Percentiles rank a stretch among this genome's conserved stretches.
phyloP scores from a whole-genome alignment of 164 flowering plant species.

The Amborella trichopoda region DNA sequence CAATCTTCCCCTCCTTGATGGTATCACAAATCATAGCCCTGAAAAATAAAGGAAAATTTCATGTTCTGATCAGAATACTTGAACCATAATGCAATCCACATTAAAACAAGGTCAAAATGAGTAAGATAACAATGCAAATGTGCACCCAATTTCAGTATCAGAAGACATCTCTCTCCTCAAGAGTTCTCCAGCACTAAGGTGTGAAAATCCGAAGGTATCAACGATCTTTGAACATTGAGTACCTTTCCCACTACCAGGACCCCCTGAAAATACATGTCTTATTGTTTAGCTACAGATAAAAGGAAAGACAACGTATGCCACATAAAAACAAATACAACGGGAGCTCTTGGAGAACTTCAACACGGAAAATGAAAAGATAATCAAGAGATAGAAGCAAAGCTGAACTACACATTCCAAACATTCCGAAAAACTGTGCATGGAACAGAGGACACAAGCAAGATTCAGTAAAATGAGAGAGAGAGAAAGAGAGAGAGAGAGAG shows the following conservation, averaged over 20 bases:
- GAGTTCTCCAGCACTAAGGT: slow-evolving; percentile 89
- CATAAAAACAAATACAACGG: too few relatives aligned
- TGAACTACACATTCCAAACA: too few relatives aligned
- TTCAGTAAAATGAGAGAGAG: too few relatives aligned
- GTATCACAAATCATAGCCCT: slow-evolving; percentile 62
- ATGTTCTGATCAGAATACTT: background rate
- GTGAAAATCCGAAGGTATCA: slow-evolving; percentile 62
- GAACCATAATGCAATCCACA: background rate
- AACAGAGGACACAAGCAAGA: too few relatives aligned
- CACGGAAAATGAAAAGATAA: too few relatives aligned
- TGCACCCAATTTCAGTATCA: slow-evolving; percentile 60
- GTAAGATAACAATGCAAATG: too few relatives aligned
- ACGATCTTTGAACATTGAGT: slow-evolving; percentile 74
- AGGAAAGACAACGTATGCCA: too few relatives aligned
- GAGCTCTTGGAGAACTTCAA: too few relatives aligned
- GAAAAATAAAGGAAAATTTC: slow-evolving; percentile 12
- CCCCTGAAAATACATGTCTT: slow-evolving; percentile 37
- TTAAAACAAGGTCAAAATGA: background rate
- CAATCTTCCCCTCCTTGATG: slow-evolving; percentile 82
- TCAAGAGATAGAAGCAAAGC: too few relatives aligned
- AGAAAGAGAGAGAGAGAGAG: too few relatives aligned
- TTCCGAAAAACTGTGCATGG: too few relatives aligned
- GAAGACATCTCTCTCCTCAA: slow-evolving; percentile 64
- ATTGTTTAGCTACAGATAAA: too few relatives aligned
- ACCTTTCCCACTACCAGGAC: slow-evolving; percentile 96